Evolutionary conservation across 78 protist species (phyloP), one percentile per base, ranked within the genome.

Genomic region (Planoprotostelium fungivorum): DNA sequence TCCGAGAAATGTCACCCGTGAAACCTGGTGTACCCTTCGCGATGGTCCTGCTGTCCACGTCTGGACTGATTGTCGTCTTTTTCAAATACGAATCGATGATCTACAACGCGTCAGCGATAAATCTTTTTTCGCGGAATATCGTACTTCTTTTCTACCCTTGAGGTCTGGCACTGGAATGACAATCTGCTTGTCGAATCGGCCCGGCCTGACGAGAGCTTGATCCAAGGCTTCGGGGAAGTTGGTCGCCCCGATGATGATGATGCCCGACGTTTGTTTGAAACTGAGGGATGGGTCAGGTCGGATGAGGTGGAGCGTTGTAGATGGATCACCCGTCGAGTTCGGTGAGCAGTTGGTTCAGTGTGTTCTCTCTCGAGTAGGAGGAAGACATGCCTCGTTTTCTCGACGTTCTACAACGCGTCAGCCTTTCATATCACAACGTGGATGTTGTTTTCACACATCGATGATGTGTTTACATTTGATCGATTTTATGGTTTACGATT

Each of bases 141-240:
- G 73, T 88, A 88, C 90, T 28, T 92, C 94, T 29, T 39, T 35
- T 28, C 94, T 34, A 9, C 94, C 94, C 34, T 86, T 86, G 23
- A 89, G 29, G 84, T 97, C 99, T 1, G 99, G 99, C 84, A 73
- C 63, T 83, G 97, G 99, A 35, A 99, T 91, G 36, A 38, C 1
- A 37, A 99, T 95, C 34, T 90, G 91, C 29, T 98, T 63, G 84
- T 98, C 99, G 34, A 99, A 99, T 35, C 99, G 95, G 28, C 99
- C 99, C 0, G 99, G 99, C 0, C 99, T 96, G 37, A 96, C 87
- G 38, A 99, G 94, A 1, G 99, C 99, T 35, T 84, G n/a, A 89
- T 98, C 99, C 37, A 98, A 91, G 0, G 94, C 86, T 29, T 97
- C 97, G 1, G 97, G 94, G 0, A 96, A 87, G 92, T 98, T 98